These are phyloP conservation scores for Gomphus bonarii DNA, from an alignment of 1,284 basidiomycete genomes.

Conservation along the genomic window DNA sequence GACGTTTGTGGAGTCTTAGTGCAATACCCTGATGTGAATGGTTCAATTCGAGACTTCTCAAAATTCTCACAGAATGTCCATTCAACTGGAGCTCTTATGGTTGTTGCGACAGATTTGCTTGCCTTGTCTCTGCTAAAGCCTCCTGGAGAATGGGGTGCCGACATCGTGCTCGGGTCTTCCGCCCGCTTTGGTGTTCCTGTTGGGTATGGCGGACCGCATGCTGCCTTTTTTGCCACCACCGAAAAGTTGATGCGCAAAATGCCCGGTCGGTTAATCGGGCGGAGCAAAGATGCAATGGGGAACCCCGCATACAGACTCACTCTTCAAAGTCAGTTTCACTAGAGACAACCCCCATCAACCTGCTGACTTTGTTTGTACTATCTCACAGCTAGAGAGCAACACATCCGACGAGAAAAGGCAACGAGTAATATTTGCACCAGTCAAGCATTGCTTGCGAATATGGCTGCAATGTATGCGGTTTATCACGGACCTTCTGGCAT, in stretches of 20 bases:
- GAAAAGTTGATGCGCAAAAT: constrained; percentile 95
- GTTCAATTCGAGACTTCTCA: constrained; percentile 72
- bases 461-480: constrained; percentile 96
- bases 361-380: constrained; percentile 8
- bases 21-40: constrained; percentile 90
- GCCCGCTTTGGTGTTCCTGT: constrained; percentile 91
- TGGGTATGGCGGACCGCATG: constrained; percentile 89
- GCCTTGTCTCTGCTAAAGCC: constrained; percentile 91
- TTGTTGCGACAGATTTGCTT: constrained; percentile 86
- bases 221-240: constrained; percentile 91
- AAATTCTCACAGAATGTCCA: constrained; percentile 65
- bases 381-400: constrained; percentile 79
- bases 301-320: constrained; percentile 88
- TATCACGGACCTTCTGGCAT: constrained; percentile 93
- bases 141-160: constrained; percentile 97
- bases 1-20: constrained; percentile 84
- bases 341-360: constrained; percentile 9
- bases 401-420: constrained; percentile 93
- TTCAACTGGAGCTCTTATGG: constrained; percentile 66
- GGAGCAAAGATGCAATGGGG: constrained; percentile 79
- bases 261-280: constrained; percentile 90
- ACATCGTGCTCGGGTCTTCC: constrained; percentile 91
- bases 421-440: constrained; percentile 92
- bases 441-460: constrained; percentile 91
- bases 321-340: constrained; percentile 69